Evolutionary conservation across 192 early-diverging fungal species (phyloP).

Genomic region (Umbelopsis sp.): DNA sequence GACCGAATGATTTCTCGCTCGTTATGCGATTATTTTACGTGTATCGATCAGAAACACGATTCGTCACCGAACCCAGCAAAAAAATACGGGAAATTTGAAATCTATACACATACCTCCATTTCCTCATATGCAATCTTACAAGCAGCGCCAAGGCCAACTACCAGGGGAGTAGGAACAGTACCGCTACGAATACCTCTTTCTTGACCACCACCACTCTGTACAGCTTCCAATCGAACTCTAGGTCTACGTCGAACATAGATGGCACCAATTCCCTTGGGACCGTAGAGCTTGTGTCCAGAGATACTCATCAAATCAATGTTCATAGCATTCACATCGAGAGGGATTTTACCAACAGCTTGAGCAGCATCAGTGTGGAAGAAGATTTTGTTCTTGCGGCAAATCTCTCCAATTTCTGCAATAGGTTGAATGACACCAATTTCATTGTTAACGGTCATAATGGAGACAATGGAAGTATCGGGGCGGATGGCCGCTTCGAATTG

Average conservation of each 20-base stretch:
- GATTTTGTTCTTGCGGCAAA: conserved; percentile 85
- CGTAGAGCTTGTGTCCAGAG: conserved; percentile 96
- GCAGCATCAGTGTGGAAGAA: conserved; percentile 98
- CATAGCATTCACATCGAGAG: conserved; percentile 87
- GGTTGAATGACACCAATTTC: conserved; percentile 98
- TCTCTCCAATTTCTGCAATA: conserved; percentile 82
- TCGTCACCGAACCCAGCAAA: conserved; percentile 20
- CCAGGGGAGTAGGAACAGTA: conserved; percentile 89
- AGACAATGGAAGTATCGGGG: conserved; percentile 88
- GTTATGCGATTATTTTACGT: conserved; percentile 18
- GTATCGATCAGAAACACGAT: conserved; percentile 24
- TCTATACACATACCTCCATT: conserved; percentile 63
- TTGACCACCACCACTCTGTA: conserved; percentile 94
- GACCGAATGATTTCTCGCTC: neutral
- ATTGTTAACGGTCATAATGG: conserved; percentile 98
- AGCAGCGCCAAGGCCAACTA: conserved; percentile 90
- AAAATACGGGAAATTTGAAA: neutral
- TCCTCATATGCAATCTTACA: conserved; percentile 78
- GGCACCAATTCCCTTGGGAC: conserved; percentile 96
- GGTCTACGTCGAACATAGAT: conserved; percentile 92
- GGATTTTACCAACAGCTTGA: conserved; percentile 95
- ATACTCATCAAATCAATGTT: conserved; percentile 96
- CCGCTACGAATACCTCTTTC: conserved; percentile 93
- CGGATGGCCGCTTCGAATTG: conserved; percentile 81
- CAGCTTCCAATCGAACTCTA: conserved; percentile 88